Percentiles rank a stretch among this genome's conserved stretches.
Conservation (phyloP, 228 moss, liverwort and hornwort genomes). For the Sphagnum fallax region DNA sequence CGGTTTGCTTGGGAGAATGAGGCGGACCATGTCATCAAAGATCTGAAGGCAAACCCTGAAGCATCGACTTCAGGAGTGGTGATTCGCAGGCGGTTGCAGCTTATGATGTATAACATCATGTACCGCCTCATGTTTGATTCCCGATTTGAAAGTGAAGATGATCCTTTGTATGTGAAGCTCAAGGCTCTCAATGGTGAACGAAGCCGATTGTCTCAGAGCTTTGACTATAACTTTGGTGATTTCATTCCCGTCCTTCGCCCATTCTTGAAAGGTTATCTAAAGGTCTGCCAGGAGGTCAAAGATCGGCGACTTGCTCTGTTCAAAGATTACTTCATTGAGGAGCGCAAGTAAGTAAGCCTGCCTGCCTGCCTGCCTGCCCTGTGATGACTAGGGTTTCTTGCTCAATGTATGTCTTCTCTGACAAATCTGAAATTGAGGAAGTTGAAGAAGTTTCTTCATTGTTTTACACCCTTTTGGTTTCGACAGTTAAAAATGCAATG, state of each 20-base stretch:
- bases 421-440: too few relatives aligned
- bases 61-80: constrained; percentile 63
- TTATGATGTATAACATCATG: constrained; percentile 90
- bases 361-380: too few relatives aligned
- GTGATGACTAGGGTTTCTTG: too few relatives aligned
- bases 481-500: too few relatives aligned
- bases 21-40: constrained; percentile 49
- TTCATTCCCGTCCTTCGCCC: constrained; percentile 81
- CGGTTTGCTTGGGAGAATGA: constrained; percentile 77
- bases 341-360: constrained; percentile 53
- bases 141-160: constrained; percentile 62
- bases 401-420: too few relatives aligned
- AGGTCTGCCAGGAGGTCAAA: constrained; percentile 67
- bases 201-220: constrained; percentile 70
- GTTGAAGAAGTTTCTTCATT: background rate
- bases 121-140: constrained; percentile 77
- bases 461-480: too few relatives aligned
- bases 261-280: constrained; percentile 59
- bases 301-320: constrained; percentile 68
- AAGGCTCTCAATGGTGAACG: constrained; percentile 71
- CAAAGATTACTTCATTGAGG: constrained; percentile 61
- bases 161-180: constrained; percentile 53
- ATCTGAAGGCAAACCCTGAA: constrained; percentile 47
- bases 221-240: constrained; percentile 79
- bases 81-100: constrained; percentile 68